Evolutionary conservation across 2,329 filamentous ascomycete species (phyloP), one percentile per base, ranked within the genome.

Genomic region (Fusarium stilboides): DNA sequence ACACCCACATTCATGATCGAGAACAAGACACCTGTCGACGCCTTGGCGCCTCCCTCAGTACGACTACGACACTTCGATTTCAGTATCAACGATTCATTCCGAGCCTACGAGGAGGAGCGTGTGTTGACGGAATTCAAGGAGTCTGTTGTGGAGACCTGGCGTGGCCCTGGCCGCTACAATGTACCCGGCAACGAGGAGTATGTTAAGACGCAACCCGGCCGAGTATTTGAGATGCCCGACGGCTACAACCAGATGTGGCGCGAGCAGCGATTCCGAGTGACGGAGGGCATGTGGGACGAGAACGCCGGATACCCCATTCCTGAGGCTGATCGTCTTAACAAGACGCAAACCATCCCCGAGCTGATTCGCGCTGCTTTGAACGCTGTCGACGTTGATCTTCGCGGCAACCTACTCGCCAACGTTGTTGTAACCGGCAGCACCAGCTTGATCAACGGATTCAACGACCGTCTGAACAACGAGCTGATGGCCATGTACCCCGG

Each of bases 61-160:
- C 89, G 87, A 49, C 90, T 93, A 79, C 91, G 89, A 73, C 88
- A 88, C 39, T 97, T 94, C 77, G 79, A 85, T 76, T 85, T 85
- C 78, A 75, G 87, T 74, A 83, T 91, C 65, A 80, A 82, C 72
- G 86, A 88, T 28, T 94, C 92, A 2, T 98, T 94, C 87, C 90
- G 92, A 62, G 84, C 86, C 19, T 91, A 95, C 70, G 91, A 98
- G 80, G 94, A 99, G 83, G 96, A 98, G 79, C 92, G 95, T 54
- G 91, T 97, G 42, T 83, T 99, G 59, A 94, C 93, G 37, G 94
- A 98, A 78, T 99, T 97, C 88, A 99, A 99, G 83, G 97, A 99
- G 82, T 97, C 92, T 19, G 94, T 98, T 17, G 94, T 98, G 28
- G 94, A 98, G 81, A 90, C 95, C 15, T 99, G 96, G 95, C 88